phyloP scores from a whole-genome alignment of 2,329 filamentous ascomycete genomes.

The Venturia pyrina region DNA sequence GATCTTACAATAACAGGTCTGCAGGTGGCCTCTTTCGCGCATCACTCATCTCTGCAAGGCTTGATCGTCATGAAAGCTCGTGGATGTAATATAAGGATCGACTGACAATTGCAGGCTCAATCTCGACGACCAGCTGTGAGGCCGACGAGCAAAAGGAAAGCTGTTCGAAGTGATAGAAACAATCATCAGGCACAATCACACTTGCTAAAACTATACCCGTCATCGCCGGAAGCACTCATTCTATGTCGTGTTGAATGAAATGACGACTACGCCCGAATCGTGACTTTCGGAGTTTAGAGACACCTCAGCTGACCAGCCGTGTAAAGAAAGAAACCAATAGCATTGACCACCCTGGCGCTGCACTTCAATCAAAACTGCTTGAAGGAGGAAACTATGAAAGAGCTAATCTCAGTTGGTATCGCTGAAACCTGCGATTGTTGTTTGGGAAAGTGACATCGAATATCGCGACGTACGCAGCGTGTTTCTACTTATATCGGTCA shows the following conservation, averaged over 20 bases:
- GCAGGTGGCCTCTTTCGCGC: neutral
- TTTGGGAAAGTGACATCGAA: neutral
- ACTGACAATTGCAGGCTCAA: neutral
- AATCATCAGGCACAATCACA: neutral
- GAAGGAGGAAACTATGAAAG: neutral
- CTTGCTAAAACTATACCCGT: neutral
- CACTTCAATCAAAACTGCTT: neutral
- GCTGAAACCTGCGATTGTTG: neutral
- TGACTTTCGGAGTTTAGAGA: neutral
- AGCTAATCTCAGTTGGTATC: neutral
- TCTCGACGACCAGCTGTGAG: neutral
- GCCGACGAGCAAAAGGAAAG: neutral
- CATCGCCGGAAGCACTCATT: neutral
- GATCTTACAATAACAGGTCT: neutral
- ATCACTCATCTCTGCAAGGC: neutral
- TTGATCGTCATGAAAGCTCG: neutral
- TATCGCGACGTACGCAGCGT: neutral
- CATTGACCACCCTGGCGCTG: neutral
- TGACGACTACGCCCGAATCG: neutral
- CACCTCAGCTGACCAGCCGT: neutral
- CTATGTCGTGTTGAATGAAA: neutral
- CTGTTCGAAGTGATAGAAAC: neutral
- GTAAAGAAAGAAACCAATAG: neutral
- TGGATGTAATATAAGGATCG: neutral
- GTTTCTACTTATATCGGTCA: neutral